Base-by-base conservation (phyloP, 73 alveolate species). In the Paramecium primaurelia region DNA sequence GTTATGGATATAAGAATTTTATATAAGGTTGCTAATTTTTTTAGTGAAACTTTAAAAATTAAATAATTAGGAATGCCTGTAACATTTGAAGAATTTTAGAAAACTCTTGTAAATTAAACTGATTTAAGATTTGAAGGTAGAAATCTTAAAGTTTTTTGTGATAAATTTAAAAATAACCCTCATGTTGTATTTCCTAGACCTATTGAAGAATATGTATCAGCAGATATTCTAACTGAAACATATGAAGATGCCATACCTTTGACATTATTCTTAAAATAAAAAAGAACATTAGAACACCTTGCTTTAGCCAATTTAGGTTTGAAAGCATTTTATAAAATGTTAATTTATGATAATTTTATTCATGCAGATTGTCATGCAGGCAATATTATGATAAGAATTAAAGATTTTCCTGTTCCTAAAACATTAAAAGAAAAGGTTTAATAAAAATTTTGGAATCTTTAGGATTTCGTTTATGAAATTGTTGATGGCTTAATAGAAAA, bases 281-380 rank as follows among this genome's bases (percentile, higher is more conserved):
- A 77, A 8, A 40, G 71, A 42, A 77, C 47, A 18, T 26, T 16
- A 22, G 89, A 77, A 77, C 89, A 40, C 22, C 18, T 26, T 0
- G 30, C 91, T 2, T n/a, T 80, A 10, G 91, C 91, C 8, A 80
- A 80, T 80, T 49, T 80, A 80, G 91, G 91, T 12, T 44, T 80
- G 77, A 80, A 80, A 26, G 91, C 91, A 20, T 80, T 80, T 44
- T 80, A 80, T 47, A 80, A 80, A 25, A 80, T 80, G 91, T 28
- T 80, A 26, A 80, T 80, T 14, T 45, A 45, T 45, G 91, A 80
- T 49, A 80, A 80, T 47, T 80, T 80, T 20, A 80, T 80, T 45
- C 91, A 80, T 47, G 91, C 91, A 32, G 91, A 80, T 80, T 80
- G 91, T 45, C 91, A 80, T 25, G 91, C 91, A 20, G 91, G 91